A percentile compares a stretch with the other conserved stretches of the same genome.
Conservation (phyloP, 495 filamentous ascomycete genomes). For the Penicillium robsamsonii region DNA sequence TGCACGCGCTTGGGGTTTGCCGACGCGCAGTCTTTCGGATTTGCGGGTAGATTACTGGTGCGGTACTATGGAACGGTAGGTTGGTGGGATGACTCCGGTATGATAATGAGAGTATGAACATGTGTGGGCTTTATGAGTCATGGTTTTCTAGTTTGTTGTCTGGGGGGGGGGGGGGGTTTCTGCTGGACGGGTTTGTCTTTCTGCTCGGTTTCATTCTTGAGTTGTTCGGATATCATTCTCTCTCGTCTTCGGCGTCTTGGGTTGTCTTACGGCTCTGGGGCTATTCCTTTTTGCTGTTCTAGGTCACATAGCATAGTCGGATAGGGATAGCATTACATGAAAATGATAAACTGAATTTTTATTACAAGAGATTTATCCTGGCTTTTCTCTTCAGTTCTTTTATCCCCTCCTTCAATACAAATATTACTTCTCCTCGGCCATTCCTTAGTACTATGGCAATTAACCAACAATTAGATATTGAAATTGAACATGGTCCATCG, state of each 20-base stretch:
- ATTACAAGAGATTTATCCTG: not conserved
- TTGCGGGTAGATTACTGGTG: constrained; percentile 34
- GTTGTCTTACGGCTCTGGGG: not conserved
- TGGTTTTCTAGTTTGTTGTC: not conserved
- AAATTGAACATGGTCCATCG: not conserved
- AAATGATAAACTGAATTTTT: not conserved
- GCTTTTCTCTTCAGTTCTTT: not conserved
- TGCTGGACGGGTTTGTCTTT: not conserved
- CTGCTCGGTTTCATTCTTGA: not conserved
- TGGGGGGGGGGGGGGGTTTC: not conserved
- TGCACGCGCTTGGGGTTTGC: constrained; percentile 46
- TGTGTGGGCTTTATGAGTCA: not conserved
- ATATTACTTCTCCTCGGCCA: not conserved
- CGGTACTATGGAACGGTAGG: constrained; percentile 20
- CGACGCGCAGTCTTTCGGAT: constrained; percentile 38
- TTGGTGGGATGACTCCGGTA: not conserved
- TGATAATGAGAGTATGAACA: constrained; percentile 9
- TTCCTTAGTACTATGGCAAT: not conserved
- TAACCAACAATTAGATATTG: not conserved
- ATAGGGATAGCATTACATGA: not conserved
- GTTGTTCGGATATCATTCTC: not conserved
- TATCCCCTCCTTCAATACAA: not conserved
- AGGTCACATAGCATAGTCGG: not conserved
- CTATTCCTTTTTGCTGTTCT: not conserved
- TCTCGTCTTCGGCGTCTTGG: not conserved